Base-by-base conservation (phyloP, 2,329 filamentous ascomycete species). In the Dactylella cylindrospora region DNA sequence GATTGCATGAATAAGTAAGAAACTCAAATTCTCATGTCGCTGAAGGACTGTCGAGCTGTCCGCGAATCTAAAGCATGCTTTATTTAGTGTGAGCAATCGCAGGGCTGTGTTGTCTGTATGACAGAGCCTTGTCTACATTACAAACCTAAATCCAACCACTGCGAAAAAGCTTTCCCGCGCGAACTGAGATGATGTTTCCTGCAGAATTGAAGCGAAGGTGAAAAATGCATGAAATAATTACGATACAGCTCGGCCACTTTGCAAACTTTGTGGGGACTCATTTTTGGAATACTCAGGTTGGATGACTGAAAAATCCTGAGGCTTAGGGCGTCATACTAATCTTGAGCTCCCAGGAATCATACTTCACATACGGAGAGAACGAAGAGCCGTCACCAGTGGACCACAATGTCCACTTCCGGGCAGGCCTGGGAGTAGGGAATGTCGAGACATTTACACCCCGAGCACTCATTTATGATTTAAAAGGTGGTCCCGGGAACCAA, bases 221-320 rank as follows among this genome's bases (percentile, higher is more conserved):
- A 45, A 36, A 40, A 23, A 97, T 98, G 93, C 89, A 90, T 74
- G 93, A 98, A 74, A 89, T 97, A 64, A 79, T 98, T 64, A 96
- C 91, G 0, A 77, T 98, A 38, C 93, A 98, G 77, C 83, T 97
- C 61, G 93, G 93, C 35, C 86, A 95, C 72, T 84, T 87, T 71
- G 90, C 87, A 72, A 98, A 98, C 73, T 95, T 96, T 70, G 76
- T 94, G 17, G 90, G 86, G 23, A 94, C 90, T 0, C 93, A 98
- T 76, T 98, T 96, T 73, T 98, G 93, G 93, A 98, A 98, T 61
- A 65, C 66, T 40, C 66, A 68, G 57, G 67, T 66, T 28, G 39
- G 29, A 26, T 36, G 13, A 17, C 29, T 57, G 38, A 26, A 17
- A 10, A 32, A 12, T 28, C 22, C 12, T 52, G 40, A 31, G n/a